Percentiles rank a stretch among this genome's conserved stretches.
Conservation (phyloP, 164 flowering plant species). For the Protea cynaroides region DNA sequence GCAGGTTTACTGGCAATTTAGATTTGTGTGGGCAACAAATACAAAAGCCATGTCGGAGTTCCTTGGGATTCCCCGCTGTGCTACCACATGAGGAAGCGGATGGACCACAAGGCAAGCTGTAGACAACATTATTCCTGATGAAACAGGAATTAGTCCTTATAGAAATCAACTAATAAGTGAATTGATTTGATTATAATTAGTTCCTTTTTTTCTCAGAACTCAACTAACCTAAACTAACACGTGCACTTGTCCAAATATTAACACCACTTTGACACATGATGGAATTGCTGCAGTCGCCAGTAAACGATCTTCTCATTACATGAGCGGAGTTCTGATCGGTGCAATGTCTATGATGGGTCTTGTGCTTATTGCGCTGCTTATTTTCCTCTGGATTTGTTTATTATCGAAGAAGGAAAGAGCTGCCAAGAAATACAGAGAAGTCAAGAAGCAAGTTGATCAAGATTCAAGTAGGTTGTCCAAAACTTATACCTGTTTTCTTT, state of each 20-base stretch:
- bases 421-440: constrained; percentile 69
- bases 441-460: constrained; percentile 57
- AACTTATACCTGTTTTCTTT: not conserved
- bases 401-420: constrained; percentile 72
- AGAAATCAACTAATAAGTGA: too few relatives aligned
- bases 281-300: constrained; percentile 41
- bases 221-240: not conserved
- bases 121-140: not conserved
- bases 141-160: not conserved
- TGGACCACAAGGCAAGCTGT: constrained; percentile 50
- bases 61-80: constrained; percentile 88
- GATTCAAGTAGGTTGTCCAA: constrained; percentile 35
- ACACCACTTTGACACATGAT: not conserved
- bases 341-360: constrained; percentile 63
- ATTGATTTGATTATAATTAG: not conserved
- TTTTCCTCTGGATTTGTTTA: constrained; percentile 65
- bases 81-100: constrained; percentile 75
- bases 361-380: constrained; percentile 44
- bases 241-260: not conserved
- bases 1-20: constrained; percentile 79
- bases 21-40: constrained; percentile 92
- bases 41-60: constrained; percentile 65
- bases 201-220: not conserved
- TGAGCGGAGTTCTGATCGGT: constrained; percentile 69
- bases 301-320: constrained; percentile 57